These are phyloP conservation scores for Rhizophora mangle DNA, from an alignment of 345 rosid genomes.

Conservation along the genomic window DNA sequence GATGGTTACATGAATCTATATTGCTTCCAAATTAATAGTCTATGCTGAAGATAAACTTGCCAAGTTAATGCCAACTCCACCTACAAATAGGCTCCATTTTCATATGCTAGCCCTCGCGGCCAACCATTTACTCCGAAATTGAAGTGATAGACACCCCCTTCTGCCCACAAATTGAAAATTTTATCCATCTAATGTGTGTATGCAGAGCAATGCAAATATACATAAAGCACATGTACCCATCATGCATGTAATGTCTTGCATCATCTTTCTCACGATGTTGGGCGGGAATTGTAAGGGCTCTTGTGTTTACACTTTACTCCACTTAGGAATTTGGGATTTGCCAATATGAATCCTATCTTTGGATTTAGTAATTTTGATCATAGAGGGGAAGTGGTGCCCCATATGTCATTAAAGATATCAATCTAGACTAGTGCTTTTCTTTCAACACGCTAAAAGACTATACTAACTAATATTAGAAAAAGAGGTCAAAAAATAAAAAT, in stretches of 20 bases:
- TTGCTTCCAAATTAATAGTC: no score
- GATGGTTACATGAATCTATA: no score
- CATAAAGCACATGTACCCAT: neutral
- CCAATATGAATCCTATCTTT: neutral
- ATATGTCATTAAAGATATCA: neutral
- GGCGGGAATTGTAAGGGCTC: neutral
- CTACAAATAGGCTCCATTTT: no score
- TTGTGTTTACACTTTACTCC: neutral
- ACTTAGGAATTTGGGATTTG: neutral
- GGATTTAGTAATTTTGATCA: neutral
- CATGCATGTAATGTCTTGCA: neutral
- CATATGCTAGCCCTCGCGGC: no score
- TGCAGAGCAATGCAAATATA: no score
- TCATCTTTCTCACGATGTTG: neutral
- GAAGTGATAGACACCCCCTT: no score
- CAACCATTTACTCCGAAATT: no score
- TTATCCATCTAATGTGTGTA: no score
- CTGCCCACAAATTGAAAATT: no score
- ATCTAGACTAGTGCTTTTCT: neutral
- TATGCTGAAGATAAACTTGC: no score
- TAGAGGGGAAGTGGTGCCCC: neutral
- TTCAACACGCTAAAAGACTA: slow-evolving; percentile 27
- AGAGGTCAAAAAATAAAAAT: neutral
- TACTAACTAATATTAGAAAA: neutral
- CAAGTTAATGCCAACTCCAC: no score